These are phyloP conservation scores for Pyrenophora graminea DNA, from an alignment of 2,329 filamentous ascomycete genomes.

Conservation along the genomic window DNA sequence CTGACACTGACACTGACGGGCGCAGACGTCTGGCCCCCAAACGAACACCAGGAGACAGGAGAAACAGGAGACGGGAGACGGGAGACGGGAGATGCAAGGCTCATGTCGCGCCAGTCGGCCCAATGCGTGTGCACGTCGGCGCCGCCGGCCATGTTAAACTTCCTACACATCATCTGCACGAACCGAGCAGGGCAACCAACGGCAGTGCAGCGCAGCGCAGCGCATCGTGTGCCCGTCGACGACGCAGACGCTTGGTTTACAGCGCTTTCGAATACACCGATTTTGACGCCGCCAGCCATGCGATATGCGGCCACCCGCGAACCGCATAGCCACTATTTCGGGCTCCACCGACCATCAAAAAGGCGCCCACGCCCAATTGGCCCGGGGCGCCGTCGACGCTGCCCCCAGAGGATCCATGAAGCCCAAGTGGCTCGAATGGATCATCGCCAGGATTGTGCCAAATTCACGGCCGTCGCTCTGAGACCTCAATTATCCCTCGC, in stretches of 20 bases:
- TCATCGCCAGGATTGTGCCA: constrained; percentile 39
- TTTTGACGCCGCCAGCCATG: constrained; percentile 14
- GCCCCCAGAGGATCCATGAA: constrained; percentile 21
- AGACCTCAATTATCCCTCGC: constrained; percentile 37
- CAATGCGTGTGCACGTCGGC: constrained; percentile 22
- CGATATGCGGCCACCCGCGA: constrained; percentile 5
- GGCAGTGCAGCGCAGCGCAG: constrained; percentile 7
- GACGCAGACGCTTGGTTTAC: constrained; percentile 12
- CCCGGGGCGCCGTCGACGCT: constrained; percentile 10
- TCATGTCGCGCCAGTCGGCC: constrained; percentile 4
- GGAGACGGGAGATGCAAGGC: neutral
- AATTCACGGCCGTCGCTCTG: constrained; percentile 11
- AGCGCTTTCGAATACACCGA: constrained; percentile 14
- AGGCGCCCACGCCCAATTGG: constrained; percentile 23
- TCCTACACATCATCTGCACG: constrained; percentile 5
- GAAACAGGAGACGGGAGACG: no score
- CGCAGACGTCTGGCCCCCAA: neutral
- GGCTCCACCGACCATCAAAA: constrained; percentile 14
- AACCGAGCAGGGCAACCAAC: constrained; percentile 12
- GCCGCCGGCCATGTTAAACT: constrained; percentile 21
- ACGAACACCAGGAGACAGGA: no score
- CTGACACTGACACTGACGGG: neutral
- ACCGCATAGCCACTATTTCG: constrained; percentile 28
- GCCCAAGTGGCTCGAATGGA: constrained; percentile 40
- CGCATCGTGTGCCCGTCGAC: neutral